Evolutionary conservation across 805 yeast species (phyloP), one percentile per base, ranked within the genome.

Genomic region (Kurtzmaniella fragi): DNA sequence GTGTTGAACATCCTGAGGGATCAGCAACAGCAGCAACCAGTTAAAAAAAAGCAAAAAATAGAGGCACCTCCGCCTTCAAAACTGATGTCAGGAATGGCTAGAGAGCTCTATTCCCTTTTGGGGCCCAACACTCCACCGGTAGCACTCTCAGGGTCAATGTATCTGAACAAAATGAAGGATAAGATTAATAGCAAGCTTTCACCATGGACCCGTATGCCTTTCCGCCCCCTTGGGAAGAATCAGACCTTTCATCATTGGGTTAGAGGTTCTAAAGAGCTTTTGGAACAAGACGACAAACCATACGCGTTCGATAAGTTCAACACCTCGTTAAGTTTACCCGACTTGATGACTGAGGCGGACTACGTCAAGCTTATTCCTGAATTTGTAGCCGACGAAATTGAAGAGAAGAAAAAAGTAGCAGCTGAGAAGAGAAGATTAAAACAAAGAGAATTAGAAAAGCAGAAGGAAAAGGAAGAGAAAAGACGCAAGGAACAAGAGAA

Each of bases 61-160:
- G 42, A 51, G 1, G 35, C 34, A 37, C 61, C 52, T 5, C 38
- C 43, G 12, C 45, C 50, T 3, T 20, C 43, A 7, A 52, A 50
- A 3, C 52, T 64, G 35, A 67, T 71, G 33, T 67, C 80, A 2
- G 95, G 95, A 17, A 84, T 91, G 78, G 90, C 86, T 45, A 75
- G 98, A 49, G 99, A 93, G 57, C 67, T 93, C 39, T 90, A 84
- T 60, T 84, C 84, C 47, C 71, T 95, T 38, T 67, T 93, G 31
- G 99, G 99, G 4, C 90, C 93, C 30, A 88, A 88, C 58, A 80
- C 95, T 2, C 96, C 99, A 1, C 90, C 98, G 0, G 77, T 67
- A n/a, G 59, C 46, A 41, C 40, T 69, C n/a, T 35, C 54, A 3
- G 47, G 48, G 16, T 31, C 53, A 3, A 41, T 49, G 30, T 46